Base-by-base conservation (phyloP, 805 yeast species). In the Teunomyces stri region DNA sequence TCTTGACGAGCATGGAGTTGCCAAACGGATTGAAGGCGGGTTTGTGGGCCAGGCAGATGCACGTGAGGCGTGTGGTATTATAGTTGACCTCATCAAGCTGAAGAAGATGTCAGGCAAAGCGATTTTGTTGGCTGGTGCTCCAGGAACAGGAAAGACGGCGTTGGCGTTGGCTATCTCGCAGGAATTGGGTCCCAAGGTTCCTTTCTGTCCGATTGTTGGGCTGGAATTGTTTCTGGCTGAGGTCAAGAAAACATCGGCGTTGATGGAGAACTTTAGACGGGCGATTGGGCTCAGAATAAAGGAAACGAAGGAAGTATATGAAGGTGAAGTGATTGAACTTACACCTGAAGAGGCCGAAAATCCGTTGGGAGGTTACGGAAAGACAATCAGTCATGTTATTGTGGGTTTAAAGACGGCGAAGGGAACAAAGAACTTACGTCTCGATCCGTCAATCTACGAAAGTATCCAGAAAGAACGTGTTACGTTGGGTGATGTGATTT, bases 91-190 rank as follows among this genome's bases (percentile, higher is more conserved):
- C 69, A 89, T 94, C 71, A 91, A 90, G 69, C 84, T 88, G 28
- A 89, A 89, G 59, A 89, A 85, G 67, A 87, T 94, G 85, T 86
- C 96, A 44, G 99, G 99, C 25, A 87, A 92, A 61, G 98, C 97
- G n/a, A 83, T 94, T 44, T 70, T 94, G 50, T 76, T 94, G 46
- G 98, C 99, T 0, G 99, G 99, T 44, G 96, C 96, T 5, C 98
- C 99, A 7, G 97, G 98, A 0, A 92, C 98, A 5, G 99, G 99
- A 63, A 94, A 94, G 66, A 94, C 99, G 2, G 99, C 99, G 1
- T 78, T 94, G 59, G 98, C 98, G 0, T 76, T 94, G 59, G 99
- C 97, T 1, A 84, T 94, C 47, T 89, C 97, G 3, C 98, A 94
- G 65, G 97, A 89, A 65, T 76, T 94, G 58, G 99, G 99, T 4